Conservation (phyloP, 345 rosid species). For the Fremontodendron californicum region DNA sequence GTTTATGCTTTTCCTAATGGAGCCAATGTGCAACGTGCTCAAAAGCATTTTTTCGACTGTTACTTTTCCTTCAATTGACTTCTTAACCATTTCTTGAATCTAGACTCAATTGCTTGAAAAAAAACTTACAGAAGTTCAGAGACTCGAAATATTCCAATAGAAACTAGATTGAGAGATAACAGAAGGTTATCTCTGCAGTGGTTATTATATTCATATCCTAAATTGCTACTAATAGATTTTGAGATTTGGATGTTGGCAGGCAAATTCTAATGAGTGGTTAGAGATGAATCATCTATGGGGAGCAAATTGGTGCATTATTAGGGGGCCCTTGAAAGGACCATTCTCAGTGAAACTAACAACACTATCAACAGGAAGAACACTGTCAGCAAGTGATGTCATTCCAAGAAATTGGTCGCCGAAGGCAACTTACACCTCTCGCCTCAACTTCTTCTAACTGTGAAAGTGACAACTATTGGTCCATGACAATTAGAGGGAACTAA, state of each 20-base stretch:
- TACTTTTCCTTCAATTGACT: conserved; percentile 1
- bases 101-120: conserved; percentile 14
- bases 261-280: conserved; percentile 61
- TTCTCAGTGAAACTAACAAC: conserved; percentile 85
- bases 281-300: conserved; percentile 98
- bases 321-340: conserved; percentile 83
- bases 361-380: conserved; percentile 55
- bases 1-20: neutral
- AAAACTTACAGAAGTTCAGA: neutral
- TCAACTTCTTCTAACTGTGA: conserved; percentile 49
- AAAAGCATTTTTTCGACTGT: conserved; percentile 15
- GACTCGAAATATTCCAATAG: neutral
- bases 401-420: conserved; percentile 85
- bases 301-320: conserved; percentile 73
- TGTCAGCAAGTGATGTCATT: conserved; percentile 80
- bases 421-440: conserved; percentile 87
- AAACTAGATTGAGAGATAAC: neutral
- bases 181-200: neutral
- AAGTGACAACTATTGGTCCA: neutral
- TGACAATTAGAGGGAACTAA: neutral
- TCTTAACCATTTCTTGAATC: conserved; percentile 15
- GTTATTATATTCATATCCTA: neutral
- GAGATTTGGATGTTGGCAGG: conserved; percentile 38
- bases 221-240: neutral
- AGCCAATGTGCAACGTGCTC: conserved; percentile 11